These are phyloP conservation scores for Clavispora phyllophila DNA, from an alignment of 805 yeast species.

Conservation along the genomic window DNA sequence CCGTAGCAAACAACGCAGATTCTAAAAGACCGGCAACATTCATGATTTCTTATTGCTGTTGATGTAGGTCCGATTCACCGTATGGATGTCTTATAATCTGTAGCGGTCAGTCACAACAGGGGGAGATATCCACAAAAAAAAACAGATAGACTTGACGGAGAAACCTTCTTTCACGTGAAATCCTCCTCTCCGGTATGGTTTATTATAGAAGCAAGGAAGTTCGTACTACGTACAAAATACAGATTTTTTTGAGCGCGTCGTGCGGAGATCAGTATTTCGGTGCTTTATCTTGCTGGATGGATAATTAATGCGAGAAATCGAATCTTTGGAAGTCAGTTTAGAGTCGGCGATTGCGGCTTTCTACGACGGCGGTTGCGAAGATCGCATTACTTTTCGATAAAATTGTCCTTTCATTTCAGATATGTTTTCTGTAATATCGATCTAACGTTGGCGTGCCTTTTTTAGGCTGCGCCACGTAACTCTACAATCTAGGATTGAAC, in stretches of 20 bases:
- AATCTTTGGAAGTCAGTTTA: too few relatives aligned
- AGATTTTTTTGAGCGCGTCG: not conserved
- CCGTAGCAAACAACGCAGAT: conserved; percentile 68
- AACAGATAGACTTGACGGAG: not conserved
- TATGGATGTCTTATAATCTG: not conserved
- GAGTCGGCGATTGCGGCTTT: too few relatives aligned
- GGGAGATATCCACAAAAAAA: not conserved
- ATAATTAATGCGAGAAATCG: not conserved
- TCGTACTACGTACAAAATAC: not conserved
- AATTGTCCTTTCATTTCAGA: too few relatives aligned
- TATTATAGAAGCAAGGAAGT: not conserved
- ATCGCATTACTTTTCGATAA: too few relatives aligned
- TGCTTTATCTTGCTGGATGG: not conserved
- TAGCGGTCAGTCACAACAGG: not conserved
- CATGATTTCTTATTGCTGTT: conserved; percentile 23
- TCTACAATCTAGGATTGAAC: too few relatives aligned
- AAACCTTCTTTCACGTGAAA: not conserved
- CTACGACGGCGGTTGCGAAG: too few relatives aligned
- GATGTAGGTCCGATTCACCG: not conserved
- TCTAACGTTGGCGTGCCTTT: too few relatives aligned
- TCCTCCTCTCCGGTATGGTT: not conserved
- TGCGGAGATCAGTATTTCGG: not conserved
- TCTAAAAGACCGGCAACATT: conserved; percentile 67
- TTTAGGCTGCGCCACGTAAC: too few relatives aligned
- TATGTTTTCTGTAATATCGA: too few relatives aligned